A percentile compares a stretch with the other conserved stretches of the same genome.
Conservation (phyloP, 1,139 yeast genomes). For the Yamadazyma jaroonii region DNA sequence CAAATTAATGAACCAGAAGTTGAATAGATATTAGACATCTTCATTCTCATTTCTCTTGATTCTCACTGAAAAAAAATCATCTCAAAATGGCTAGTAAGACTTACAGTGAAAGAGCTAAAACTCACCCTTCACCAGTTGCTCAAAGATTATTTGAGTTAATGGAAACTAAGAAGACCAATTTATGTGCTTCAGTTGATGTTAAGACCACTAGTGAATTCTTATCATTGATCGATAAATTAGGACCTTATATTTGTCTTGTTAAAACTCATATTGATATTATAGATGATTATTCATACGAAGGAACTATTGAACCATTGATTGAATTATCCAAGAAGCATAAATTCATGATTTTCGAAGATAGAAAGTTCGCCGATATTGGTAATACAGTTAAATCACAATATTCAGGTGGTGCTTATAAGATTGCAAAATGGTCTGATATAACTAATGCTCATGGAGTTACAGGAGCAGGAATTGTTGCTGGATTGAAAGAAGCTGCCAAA, state of each 20-base stretch:
- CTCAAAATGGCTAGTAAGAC: conserved; percentile 21
- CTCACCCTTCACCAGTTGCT: conserved; percentile 79
- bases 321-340: conserved; percentile 71
- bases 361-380: conserved; percentile 99
- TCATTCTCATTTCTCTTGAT: too few relatives aligned
- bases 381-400: conserved; percentile 95
- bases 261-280: conserved; percentile 94
- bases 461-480: conserved; percentile 89
- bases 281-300: conserved; percentile 81
- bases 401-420: conserved; percentile 82
- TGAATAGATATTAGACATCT: background rate
- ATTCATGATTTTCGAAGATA: conserved; percentile 88
- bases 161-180: conserved; percentile 78
- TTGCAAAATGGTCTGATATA: conserved; percentile 93
- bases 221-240: conserved; percentile 68
- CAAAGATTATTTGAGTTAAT: conserved; percentile 68
- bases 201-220: conserved; percentile 74
- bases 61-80: too few relatives aligned
- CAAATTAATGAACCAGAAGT: background rate
- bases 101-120: conserved; percentile 66
- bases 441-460: conserved; percentile 98
- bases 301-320: conserved; percentile 71
- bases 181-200: conserved; percentile 97
- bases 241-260: conserved; percentile 87
- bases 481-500: conserved; percentile 77